These are phyloP conservation scores for Berberis thunbergii DNA, from an alignment of 164 flowering plant species.

Conservation along the genomic window DNA sequence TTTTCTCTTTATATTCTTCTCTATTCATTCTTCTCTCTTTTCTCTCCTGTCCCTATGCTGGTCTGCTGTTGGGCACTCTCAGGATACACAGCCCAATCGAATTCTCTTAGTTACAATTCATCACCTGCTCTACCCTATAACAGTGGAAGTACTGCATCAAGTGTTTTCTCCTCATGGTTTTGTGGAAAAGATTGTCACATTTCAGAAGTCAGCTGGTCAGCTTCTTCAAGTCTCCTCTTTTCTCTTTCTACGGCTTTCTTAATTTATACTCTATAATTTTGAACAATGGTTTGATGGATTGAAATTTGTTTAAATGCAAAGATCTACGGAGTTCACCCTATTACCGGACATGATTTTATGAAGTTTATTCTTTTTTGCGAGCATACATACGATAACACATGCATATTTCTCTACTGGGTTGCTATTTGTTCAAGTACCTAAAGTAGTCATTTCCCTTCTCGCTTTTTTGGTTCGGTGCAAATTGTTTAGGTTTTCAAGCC, in stretches of 20 bases:
- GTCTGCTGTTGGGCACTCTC: conserved; percentile 51
- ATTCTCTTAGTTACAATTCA: conserved; percentile 93
- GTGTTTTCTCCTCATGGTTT: conserved; percentile 98
- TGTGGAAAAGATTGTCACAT: conserved; percentile 99
- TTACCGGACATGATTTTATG: not conserved
- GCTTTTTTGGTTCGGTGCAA: not conserved
- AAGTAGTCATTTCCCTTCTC: not conserved
- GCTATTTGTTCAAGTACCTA: conserved; percentile 2
- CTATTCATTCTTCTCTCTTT: conserved; percentile 59
- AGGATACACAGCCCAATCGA: conserved; percentile 92
- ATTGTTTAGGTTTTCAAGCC: conserved; percentile 81
- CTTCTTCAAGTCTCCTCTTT: conserved; percentile 55
- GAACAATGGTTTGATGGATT: not conserved
- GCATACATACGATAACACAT: not conserved
- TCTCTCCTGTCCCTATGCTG: conserved; percentile 55
- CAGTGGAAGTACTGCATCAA: conserved; percentile 99
- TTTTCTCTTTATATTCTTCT: conserved; percentile 37
- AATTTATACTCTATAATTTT: not conserved
- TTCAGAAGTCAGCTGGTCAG: conserved; percentile 99
- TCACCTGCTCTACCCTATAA: conserved; percentile 97
- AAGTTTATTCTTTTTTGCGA: not conserved
- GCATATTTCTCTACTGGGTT: conserved; percentile 1
- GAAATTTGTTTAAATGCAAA: too few relatives aligned
- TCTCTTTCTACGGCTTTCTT: conserved; percentile 10
- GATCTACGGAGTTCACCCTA: too few relatives aligned